These are phyloP conservation scores for Talaromyces albobiverticillius DNA, from an alignment of 2,329 filamentous ascomycete species.

Conservation along the genomic window DNA sequence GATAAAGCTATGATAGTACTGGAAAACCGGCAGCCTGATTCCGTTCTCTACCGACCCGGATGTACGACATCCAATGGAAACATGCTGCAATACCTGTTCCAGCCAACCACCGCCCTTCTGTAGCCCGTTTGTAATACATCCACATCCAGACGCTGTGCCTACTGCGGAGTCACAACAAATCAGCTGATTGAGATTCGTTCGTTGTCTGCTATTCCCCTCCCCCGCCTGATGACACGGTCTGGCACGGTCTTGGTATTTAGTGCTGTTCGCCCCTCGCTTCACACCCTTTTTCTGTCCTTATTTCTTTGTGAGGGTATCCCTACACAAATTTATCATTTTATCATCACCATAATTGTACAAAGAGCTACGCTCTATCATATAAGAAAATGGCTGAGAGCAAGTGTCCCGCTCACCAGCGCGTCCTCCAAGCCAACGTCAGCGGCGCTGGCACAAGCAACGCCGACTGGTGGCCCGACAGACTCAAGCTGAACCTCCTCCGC, in stretches of 20 bases:
- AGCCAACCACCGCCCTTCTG: background rate
- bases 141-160: background rate
- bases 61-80: background rate
- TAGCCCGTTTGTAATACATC: background rate
- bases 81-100: background rate
- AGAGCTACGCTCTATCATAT: too few species aligned
- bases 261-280: too few species aligned
- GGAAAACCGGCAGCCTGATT: background rate
- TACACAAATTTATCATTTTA: too few species aligned
- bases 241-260: too few species aligned
- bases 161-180: background rate
- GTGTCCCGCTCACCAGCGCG: conserved; percentile 10
- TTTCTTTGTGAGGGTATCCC: too few species aligned
- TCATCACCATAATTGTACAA: too few species aligned
- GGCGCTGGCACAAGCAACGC: conserved; percentile 65
- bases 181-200: background rate
- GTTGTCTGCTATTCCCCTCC: background rate
- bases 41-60: background rate
- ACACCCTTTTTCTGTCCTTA: too few species aligned
- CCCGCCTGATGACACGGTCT: too few species aligned
- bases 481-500: conserved; percentile 69
- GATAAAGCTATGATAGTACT: too few species aligned
- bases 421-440: conserved; percentile 28
- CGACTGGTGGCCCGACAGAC: conserved; percentile 72
- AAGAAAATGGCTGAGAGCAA: conserved; percentile 11